A percentile compares a stretch with the other conserved stretches of the same genome.
phyloP scores from a whole-genome alignment of 192 early-diverging fungal genomes.

The Backusella mclennaniae region DNA sequence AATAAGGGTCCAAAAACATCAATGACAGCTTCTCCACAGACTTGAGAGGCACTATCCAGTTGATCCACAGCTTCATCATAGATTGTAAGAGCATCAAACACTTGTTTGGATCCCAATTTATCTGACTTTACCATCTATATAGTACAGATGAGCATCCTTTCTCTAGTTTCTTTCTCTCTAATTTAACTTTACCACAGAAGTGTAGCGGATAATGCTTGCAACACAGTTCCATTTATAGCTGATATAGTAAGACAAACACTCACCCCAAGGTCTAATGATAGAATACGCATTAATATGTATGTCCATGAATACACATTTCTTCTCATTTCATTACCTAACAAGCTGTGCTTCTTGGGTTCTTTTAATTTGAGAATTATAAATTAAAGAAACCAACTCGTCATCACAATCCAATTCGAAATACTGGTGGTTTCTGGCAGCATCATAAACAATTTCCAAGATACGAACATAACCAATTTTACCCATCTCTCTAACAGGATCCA shows the following conservation, averaged over 20 bases:
- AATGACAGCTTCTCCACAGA: conserved; percentile 28
- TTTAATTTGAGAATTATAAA: conserved; percentile 13
- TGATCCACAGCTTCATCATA: conserved; percentile 30
- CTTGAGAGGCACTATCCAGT: conserved; percentile 27
- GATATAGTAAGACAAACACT: conserved; percentile 15
- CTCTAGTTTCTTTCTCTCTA: not conserved
- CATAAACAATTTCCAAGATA: conserved; percentile 11
- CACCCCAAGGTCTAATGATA: conserved; percentile 18
- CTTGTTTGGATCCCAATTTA: not conserved
- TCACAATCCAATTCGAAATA: conserved; percentile 18
- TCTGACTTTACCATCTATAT: conserved; percentile 1
- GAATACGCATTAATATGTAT: too few relatives aligned
- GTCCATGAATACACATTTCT: not conserved
- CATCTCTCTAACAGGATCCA: conserved; percentile 16
- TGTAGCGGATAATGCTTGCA: conserved; percentile 11
- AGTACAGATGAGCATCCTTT: not conserved
- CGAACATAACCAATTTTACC: conserved; percentile 12
- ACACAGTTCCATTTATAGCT: conserved; percentile 26
- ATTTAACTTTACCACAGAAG: not conserved
- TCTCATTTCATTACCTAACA: not conserved
- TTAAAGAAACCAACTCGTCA: not conserved
- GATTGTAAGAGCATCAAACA: conserved; percentile 18
- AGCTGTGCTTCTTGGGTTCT: conserved; percentile 9
- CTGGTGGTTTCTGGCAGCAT: not conserved
- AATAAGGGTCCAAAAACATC: conserved; percentile 18